Percentiles rank a stretch among this genome's conserved stretches.
phyloP scores from a whole-genome alignment of 2,329 filamentous ascomycete genomes.

The Cercospora sp. region DNA sequence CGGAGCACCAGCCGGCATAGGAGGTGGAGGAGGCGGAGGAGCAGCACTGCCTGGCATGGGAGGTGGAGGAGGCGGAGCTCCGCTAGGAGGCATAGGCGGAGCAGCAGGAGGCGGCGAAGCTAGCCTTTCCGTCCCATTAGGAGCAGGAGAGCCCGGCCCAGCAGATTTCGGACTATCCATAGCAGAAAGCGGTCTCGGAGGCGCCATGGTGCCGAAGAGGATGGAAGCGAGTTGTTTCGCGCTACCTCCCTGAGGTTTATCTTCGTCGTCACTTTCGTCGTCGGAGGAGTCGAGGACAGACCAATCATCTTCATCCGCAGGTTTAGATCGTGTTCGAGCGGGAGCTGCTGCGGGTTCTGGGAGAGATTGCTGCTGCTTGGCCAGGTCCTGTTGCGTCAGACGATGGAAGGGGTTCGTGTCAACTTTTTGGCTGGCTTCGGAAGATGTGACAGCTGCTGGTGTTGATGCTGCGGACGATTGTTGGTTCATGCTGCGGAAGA shows the following conservation, averaged over 20 bases:
- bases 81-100: constrained; percentile 44
- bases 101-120: constrained; percentile 49
- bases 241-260: constrained; percentile 70
- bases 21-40: constrained; percentile 43
- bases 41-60: constrained; percentile 46
- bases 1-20: constrained; percentile 45
- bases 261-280: constrained; percentile 70
- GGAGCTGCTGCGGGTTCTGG: constrained; percentile 50
- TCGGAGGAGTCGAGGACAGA: constrained; percentile 75
- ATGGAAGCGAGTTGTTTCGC: constrained; percentile 93
- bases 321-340: constrained; percentile 56
- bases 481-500: constrained; percentile 83
- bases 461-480: constrained; percentile 40
- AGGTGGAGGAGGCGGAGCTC: constrained; percentile 53
- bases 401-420: constrained; percentile 98
- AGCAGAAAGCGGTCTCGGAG: constrained; percentile 82
- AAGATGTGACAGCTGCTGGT: constrained; percentile 45
- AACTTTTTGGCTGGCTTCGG: constrained; percentile 44
- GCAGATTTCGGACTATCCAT: constrained; percentile 59
- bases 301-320: constrained; percentile 73
- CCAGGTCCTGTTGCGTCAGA: constrained; percentile 65
- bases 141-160: constrained; percentile 42
- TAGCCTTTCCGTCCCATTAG: constrained; percentile 31
- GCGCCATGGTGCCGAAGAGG: constrained; percentile 94
- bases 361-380: constrained; percentile 49